These are phyloP conservation scores for Pseudomassariella vexata DNA, from an alignment of 2,329 filamentous ascomycete species.

Conservation along the genomic window DNA sequence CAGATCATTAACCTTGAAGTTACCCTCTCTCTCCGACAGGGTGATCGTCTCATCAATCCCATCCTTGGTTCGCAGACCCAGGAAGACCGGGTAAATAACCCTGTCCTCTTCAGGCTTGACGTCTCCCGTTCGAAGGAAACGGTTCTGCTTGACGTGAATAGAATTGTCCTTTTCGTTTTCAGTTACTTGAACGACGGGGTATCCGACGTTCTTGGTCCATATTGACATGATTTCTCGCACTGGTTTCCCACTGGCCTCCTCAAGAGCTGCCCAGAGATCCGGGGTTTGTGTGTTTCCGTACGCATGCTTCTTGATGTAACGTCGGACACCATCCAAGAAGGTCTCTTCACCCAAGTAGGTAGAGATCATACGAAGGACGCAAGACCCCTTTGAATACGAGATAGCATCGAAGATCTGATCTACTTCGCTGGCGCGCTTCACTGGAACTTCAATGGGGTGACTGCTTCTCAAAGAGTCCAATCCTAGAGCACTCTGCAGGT, in stretches of 20 bases:
- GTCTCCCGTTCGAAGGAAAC: conserved; percentile 87
- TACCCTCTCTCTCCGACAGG: conserved; percentile 63
- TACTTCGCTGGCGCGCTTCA: conserved; percentile 91
- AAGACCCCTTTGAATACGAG: conserved; percentile 94
- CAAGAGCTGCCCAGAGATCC: conserved; percentile 84
- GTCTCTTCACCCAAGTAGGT: conserved; percentile 88
- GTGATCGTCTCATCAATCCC: conserved; percentile 74
- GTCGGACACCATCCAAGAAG: conserved; percentile 86
- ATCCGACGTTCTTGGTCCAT: conserved; percentile 96
- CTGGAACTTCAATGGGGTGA: conserved; percentile 92
- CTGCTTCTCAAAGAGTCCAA: conserved; percentile 90
- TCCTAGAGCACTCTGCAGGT: conserved; percentile 78
- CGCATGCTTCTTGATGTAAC: conserved; percentile 93
- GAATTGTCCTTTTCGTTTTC: conserved; percentile 65
- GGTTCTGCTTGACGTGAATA: conserved; percentile 89
- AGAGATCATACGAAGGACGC: conserved; percentile 94
- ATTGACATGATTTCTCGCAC: conserved; percentile 87
- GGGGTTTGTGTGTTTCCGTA: conserved; percentile 90
- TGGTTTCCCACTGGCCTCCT: conserved; percentile 84
- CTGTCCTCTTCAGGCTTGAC: conserved; percentile 90
- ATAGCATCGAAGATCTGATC: conserved; percentile 99
- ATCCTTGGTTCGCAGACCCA: conserved; percentile 78
- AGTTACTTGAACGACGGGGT: conserved; percentile 82
- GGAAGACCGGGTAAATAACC: conserved; percentile 82
- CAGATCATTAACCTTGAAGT: conserved; percentile 69